Percentiles rank a stretch among this genome's conserved stretches.
Conservation (phyloP, 352 stramenopile species). For the Thalassiosira livingstoniorum region DNA sequence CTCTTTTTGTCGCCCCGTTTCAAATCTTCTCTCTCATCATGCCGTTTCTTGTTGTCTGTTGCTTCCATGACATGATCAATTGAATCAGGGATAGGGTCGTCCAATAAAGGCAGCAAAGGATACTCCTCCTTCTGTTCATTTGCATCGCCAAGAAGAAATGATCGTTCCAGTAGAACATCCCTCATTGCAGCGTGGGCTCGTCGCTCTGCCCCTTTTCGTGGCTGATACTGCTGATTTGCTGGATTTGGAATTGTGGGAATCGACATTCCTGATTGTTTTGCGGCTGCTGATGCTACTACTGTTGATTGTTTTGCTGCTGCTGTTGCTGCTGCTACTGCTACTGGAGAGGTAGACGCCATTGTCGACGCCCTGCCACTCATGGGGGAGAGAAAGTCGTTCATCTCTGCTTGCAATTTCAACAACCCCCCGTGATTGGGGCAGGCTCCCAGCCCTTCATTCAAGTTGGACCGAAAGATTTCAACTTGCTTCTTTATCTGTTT, state of each 20-base stretch:
- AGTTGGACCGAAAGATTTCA: slow-evolving; percentile 15
- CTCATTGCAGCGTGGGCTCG: slow-evolving; percentile 45
- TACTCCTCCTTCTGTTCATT: not conserved
- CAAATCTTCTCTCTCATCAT: no score
- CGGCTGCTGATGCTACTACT: not conserved
- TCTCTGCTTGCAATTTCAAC: slow-evolving; percentile 18
- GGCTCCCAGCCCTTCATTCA: slow-evolving; percentile 44
- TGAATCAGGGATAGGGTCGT: not conserved
- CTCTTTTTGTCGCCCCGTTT: not conserved
- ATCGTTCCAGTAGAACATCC: slow-evolving; percentile 48
- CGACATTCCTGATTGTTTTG: slow-evolving; percentile 1
- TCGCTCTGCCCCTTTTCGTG: slow-evolving; percentile 35
- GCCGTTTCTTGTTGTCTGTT: not conserved
- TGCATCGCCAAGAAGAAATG: slow-evolving; percentile 21
- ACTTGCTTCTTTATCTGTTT: slow-evolving; percentile 10
- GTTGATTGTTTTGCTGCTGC: not conserved
- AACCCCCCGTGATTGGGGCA: slow-evolving; percentile 49
- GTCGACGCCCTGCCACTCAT: not conserved
- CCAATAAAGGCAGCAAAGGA: slow-evolving; percentile 9
- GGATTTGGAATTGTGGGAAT: not conserved
- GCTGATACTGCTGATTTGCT: not conserved
- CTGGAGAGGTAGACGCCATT: not conserved
- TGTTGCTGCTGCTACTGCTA: not conserved
- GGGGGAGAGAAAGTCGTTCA: not conserved
- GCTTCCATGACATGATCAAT: not conserved